Percentiles rank a stretch among this genome's conserved stretches.
phyloP scores from a whole-genome alignment of 2,329 filamentous ascomycete species.

The Sporothrix protearum region DNA sequence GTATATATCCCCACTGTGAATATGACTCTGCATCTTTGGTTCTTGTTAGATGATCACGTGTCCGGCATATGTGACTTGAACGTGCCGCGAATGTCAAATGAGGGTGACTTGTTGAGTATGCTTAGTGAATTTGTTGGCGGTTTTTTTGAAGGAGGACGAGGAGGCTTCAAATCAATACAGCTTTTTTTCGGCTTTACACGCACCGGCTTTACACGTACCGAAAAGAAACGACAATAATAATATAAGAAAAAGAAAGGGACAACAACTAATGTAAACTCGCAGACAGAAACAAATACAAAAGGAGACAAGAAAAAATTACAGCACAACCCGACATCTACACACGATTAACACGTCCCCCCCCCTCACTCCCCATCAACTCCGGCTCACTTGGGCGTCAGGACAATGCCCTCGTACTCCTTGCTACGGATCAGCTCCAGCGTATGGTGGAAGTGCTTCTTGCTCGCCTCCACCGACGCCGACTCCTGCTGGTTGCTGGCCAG shows the following conservation, averaged over 20 bases:
- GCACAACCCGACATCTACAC: not conserved
- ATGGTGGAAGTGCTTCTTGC: slow-evolving; percentile 88
- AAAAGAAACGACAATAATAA: not conserved
- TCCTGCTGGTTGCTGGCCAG: slow-evolving; percentile 80
- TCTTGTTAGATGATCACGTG: not conserved
- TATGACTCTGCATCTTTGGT: not conserved
- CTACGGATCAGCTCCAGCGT: slow-evolving; percentile 91
- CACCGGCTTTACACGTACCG: too few species aligned
- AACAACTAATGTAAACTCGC: not conserved
- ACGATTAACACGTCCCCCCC: too few species aligned
- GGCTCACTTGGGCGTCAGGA: slow-evolving; percentile 57
- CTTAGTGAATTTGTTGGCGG: too few species aligned
- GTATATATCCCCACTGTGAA: slow-evolving; percentile 13
- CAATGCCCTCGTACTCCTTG: slow-evolving; percentile 88
- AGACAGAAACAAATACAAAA: not conserved
- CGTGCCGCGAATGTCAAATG: too few species aligned
- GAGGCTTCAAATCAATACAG: slow-evolving; percentile 15
- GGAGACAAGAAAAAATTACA: not conserved
- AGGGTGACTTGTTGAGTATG: not conserved
- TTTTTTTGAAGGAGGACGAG: not conserved
- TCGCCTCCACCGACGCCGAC: slow-evolving; percentile 77
- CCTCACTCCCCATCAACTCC: too few species aligned
- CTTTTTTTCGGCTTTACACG: slow-evolving; percentile 20
- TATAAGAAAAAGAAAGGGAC: not conserved
- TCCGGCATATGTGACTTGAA: not conserved